A percentile compares a stretch with the other conserved stretches of the same genome.
Evolutionary conservation across 768 basidiomycete genomes (phyloP).

Genomic region (Boletus coccyginus): DNA sequence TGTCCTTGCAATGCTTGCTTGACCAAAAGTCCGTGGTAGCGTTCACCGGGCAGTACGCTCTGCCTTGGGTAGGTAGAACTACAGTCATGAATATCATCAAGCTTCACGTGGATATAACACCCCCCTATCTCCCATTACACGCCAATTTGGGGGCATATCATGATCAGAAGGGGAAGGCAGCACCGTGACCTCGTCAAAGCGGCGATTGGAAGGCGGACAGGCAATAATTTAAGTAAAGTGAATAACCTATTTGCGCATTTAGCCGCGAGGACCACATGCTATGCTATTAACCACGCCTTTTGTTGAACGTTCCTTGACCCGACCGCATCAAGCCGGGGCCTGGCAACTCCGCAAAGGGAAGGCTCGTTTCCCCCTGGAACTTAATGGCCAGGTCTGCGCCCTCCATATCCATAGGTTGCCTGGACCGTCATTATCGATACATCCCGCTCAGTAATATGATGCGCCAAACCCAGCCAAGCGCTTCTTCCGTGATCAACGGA

Average conservation of each 20-base stretch:
- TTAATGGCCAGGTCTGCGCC: constrained; percentile 9
- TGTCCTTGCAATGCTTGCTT: no score
- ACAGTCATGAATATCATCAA: no score
- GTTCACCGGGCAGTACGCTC: no score
- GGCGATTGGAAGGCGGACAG: constrained; percentile 53
- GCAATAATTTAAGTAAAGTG: constrained; percentile 55
- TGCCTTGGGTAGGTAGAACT: no score
- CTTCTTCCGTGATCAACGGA: constrained; percentile 23
- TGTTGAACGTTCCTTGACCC: constrained; percentile 10
- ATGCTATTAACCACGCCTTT: constrained; percentile 23
- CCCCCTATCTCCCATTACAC: constrained; percentile 50
- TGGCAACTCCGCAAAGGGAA: no score
- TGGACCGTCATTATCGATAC: not conserved
- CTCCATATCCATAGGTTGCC: constrained; percentile 5
- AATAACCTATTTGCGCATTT: constrained; percentile 34
- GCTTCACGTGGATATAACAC: no score
- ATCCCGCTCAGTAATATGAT: constrained; percentile 1
- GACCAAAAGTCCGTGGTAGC: no score
- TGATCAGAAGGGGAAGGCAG: constrained; percentile 7
- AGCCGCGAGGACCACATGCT: constrained; percentile 28
- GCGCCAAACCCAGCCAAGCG: not conserved
- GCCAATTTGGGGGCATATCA: constrained; percentile 48
- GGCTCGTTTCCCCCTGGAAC: constrained; percentile 3
- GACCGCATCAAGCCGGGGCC: constrained; percentile 24
- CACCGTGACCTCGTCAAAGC: no score